Conservation (phyloP, 805 yeast species). For the Saturnispora zaruensis region DNA sequence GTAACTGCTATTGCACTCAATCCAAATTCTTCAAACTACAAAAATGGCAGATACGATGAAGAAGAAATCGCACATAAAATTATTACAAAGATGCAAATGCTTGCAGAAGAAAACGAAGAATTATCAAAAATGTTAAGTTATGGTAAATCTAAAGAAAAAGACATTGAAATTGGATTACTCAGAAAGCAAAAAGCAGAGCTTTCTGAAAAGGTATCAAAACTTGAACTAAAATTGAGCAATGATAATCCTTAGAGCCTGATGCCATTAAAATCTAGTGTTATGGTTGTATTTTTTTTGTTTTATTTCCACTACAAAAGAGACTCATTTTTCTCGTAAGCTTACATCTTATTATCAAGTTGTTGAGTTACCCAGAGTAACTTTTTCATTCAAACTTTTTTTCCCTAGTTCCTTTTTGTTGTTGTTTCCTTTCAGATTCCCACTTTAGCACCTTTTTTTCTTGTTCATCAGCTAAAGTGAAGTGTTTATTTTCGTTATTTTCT, state of each 20-base stretch:
- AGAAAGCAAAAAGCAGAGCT: slow-evolving; percentile 43
- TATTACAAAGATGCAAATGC: slow-evolving; percentile 47
- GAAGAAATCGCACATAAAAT: slow-evolving; percentile 70
- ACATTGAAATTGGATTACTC: slow-evolving; percentile 57
- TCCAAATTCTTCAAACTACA: slow-evolving; percentile 39
- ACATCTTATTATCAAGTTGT: background rate
- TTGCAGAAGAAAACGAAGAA: slow-evolving; percentile 62
- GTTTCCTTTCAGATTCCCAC: background rate
- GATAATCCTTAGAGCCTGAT: slow-evolving; percentile 3
- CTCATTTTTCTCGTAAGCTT: background rate
- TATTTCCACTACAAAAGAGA: background rate
- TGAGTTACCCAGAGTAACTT: background rate
- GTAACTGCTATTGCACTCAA: slow-evolving; percentile 46
- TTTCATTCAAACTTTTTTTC: background rate
- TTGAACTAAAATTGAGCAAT: slow-evolving; percentile 21
- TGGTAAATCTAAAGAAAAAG: slow-evolving; percentile 67
- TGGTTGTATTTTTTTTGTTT: background rate
- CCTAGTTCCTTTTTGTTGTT: background rate
- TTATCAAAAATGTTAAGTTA: slow-evolving; percentile 62
- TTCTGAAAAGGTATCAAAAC: slow-evolving; percentile 27
- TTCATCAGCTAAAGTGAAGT: background rate
- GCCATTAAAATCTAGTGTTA: background rate
- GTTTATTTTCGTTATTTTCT: background rate
- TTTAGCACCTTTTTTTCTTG: too few species aligned
- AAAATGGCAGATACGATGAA: slow-evolving; percentile 59